Evolutionary conservation across 192 early-diverging fungal genomes (phyloP).

Genomic region (Backusella tuberculispora): DNA sequence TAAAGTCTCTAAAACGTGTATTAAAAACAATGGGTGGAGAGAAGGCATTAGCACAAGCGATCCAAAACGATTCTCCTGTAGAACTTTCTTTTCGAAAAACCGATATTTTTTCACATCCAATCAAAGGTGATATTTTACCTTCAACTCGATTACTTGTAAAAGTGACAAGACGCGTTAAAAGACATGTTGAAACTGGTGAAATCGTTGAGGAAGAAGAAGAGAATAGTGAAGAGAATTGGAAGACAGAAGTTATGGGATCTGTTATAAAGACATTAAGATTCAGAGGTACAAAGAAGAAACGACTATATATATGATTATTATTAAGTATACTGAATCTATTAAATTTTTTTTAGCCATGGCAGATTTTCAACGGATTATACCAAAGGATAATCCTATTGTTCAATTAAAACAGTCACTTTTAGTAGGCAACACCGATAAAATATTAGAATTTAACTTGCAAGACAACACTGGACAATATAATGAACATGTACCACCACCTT

Average conservation of each 20-base stretch:
- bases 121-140: slow-evolving; percentile 60
- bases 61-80: slow-evolving; percentile 45
- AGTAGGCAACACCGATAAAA: slow-evolving; percentile 49
- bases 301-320: neutral
- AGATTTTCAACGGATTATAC: slow-evolving; percentile 62
- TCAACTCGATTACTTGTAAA: slow-evolving; percentile 64
- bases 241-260: slow-evolving; percentile 56
- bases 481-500: slow-evolving; percentile 60
- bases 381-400: slow-evolving; percentile 48
- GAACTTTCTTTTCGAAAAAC: slow-evolving; percentile 57
- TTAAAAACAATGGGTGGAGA: slow-evolving; percentile 53
- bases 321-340: neutral
- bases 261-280: slow-evolving; percentile 64
- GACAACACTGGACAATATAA: slow-evolving; percentile 35
- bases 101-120: slow-evolving; percentile 68
- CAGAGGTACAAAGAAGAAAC: slow-evolving; percentile 48
- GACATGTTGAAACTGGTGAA: slow-evolving; percentile 1
- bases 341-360: slow-evolving; percentile 30
- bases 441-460: slow-evolving; percentile 42
- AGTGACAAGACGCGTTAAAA: slow-evolving; percentile 52
- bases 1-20: slow-evolving; percentile 47
- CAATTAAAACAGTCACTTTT: slow-evolving; percentile 49
- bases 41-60: slow-evolving; percentile 49
- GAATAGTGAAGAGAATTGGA: slow-evolving; percentile 31
- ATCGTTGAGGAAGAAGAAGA: slow-evolving; percentile 25